Evolutionary conservation across 1,284 basidiomycete genomes (phyloP), one percentile per base, ranked within the genome.

Genomic region (Leccinum subrobustum): DNA sequence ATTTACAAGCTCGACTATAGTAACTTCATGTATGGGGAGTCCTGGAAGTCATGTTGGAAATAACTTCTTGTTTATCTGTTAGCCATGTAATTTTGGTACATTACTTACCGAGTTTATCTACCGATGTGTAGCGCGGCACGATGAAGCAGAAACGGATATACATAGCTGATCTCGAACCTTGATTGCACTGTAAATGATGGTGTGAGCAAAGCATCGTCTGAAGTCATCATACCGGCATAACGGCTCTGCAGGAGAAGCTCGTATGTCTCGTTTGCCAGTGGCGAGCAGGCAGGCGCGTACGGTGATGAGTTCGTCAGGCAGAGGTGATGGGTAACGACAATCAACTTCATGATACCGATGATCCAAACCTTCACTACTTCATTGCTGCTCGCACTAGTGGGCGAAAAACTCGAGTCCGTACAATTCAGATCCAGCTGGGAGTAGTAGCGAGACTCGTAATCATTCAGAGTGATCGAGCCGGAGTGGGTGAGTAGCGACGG

Each of bases 401-500:
- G 18, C 11, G 11, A 39, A 16, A 37, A 8, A 39, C 7, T 20
- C 0, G 0, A 80, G 63, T 0, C 78, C 75, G 58, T 77, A 81
- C 0, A 82, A 59, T 54, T 81, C 75, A 3, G 78, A 58, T 60
- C 81, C 81, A 0, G 77, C 65, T 54, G 81, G 79, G 0, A 75
- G 11, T 9, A 79, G 57, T 78, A 81, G 0, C 66, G 47, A 0
- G 67, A 56, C 62, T 83, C 77, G 0, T 68, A 27, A 0, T 78
- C 71, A 51, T 75, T 78, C 58, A 74, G 71, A 0, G 72, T 69
- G 9, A 82, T 75, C 0, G 75, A 81, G 0, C 75, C 74, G 58
- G 70, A 78, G 6, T 68, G 50, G 0, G 67, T 9, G 65, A 71
- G 6, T 66, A 65, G 4, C 65, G 31, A 29, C 29, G 29, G 29